Percentiles rank a stretch among this genome's conserved stretches.
Evolutionary conservation across 805 yeast species (phyloP).

Genomic region (Spathaspora sp.): DNA sequence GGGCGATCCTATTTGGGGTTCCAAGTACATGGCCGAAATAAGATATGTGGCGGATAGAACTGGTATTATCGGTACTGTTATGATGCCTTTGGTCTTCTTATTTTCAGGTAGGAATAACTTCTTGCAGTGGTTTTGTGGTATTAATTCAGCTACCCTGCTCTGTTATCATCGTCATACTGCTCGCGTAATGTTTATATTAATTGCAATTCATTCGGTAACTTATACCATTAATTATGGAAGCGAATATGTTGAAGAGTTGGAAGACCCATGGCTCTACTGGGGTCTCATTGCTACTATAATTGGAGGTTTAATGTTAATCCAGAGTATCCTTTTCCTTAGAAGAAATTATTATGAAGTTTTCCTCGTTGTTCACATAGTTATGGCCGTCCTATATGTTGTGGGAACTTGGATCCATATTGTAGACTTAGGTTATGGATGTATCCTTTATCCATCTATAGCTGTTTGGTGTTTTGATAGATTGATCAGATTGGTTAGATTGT

Average conservation of each 20-base stretch:
- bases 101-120: no score
- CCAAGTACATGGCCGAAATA: constrained; percentile 30
- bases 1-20: constrained; percentile 33
- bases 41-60: no score
- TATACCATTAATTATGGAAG: constrained; percentile 9
- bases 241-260: no score
- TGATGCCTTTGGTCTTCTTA: constrained; percentile 29
- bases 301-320: constrained; percentile 41
- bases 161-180: constrained; percentile 27
- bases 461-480: constrained; percentile 72
- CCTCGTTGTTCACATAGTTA: constrained; percentile 49
- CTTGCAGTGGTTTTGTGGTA: constrained; percentile 36
- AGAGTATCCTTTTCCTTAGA: constrained; percentile 43
- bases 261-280: no score
- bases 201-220: constrained; percentile 23
- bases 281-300: constrained; percentile 24
- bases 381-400: constrained; percentile 47
- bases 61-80: constrained; percentile 23
- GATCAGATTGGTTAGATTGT: constrained; percentile 50
- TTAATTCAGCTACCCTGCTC: constrained; percentile 29
- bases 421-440: constrained; percentile 30
- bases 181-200: constrained; percentile 17
- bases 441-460: constrained; percentile 48
- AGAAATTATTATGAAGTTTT: constrained; percentile 50
- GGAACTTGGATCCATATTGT: constrained; percentile 52